These are phyloP conservation scores for Paecilomyces dactylethromorphus DNA, from an alignment of 2,329 filamentous ascomycete genomes.

Conservation along the genomic window DNA sequence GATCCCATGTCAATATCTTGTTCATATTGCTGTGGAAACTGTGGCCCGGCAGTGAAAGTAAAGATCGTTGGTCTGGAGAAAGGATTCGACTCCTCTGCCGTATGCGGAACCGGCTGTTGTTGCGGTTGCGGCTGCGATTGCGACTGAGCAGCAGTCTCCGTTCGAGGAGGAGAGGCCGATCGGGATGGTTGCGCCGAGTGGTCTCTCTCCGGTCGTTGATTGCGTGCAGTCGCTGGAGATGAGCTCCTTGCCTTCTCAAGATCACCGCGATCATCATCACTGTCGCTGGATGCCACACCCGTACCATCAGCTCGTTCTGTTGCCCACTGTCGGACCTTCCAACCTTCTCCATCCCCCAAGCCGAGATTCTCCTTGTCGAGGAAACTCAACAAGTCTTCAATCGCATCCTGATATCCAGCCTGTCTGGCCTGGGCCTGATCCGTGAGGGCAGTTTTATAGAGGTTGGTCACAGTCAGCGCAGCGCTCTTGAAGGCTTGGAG, in stretches of 20 bases:
- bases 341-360: constrained; percentile 70
- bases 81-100: constrained; percentile 16
- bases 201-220: constrained; percentile 23
- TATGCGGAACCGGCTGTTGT: constrained; percentile 4
- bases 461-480: constrained; percentile 87
- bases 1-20: constrained; percentile 40
- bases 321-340: constrained; percentile 57
- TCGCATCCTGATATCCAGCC: constrained; percentile 87
- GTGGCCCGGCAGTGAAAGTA: constrained; percentile 37
- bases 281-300: constrained; percentile 31
- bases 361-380: constrained; percentile 77
- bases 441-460: constrained; percentile 84
- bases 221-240: constrained; percentile 27
- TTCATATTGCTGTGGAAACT: constrained; percentile 28
- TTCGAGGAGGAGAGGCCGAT: constrained; percentile 20
- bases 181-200: constrained; percentile 19
- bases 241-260: constrained; percentile 31
- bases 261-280: constrained; percentile 38
- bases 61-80: constrained; percentile 31
- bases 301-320: constrained; percentile 41
- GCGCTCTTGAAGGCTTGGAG: constrained; percentile 88
- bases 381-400: constrained; percentile 82
- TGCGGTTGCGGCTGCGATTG: constrained; percentile 11
- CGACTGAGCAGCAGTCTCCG: constrained; percentile 17
- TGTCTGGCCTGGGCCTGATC: constrained; percentile 68